phyloP scores from a whole-genome alignment of 768 basidiomycete species.

The Dentipellis sp. region DNA sequence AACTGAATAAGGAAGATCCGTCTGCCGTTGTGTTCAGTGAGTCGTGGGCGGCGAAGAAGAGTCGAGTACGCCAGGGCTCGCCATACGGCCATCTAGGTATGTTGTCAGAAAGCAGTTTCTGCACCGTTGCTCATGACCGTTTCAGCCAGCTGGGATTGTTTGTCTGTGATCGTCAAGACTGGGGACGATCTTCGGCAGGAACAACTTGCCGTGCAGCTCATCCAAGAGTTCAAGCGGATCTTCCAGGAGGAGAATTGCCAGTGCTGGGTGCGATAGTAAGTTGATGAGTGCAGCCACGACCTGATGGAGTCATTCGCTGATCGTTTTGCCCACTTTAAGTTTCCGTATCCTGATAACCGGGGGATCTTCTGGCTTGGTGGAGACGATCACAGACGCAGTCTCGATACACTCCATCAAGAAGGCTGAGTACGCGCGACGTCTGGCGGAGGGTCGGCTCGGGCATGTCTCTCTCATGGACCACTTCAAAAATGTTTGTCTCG shows the following conservation, averaged over 20 bases:
- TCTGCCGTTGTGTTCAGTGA: slow-evolving; percentile 95
- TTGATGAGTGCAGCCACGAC: background rate
- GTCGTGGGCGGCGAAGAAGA: slow-evolving; percentile 91
- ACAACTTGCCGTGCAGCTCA: slow-evolving; percentile 92
- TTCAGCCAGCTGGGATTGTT: slow-evolving; percentile 74
- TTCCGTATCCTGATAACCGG: slow-evolving; percentile 96
- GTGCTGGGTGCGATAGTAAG: slow-evolving; percentile 90
- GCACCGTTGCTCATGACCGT: background rate
- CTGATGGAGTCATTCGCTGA: background rate
- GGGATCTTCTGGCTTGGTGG: slow-evolving; percentile 85
- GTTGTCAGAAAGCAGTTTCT: slow-evolving; percentile 12
- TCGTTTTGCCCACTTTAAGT: slow-evolving; percentile 29
- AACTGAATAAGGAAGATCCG: slow-evolving; percentile 91
- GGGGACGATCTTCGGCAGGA: slow-evolving; percentile 96
- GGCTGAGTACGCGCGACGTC: slow-evolving; percentile 86
- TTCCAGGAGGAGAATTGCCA: slow-evolving; percentile 91
- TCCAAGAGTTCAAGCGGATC: slow-evolving; percentile 86
- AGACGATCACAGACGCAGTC: slow-evolving; percentile 97
- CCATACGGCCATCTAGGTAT: slow-evolving; percentile 93
- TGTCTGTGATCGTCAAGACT: slow-evolving; percentile 97
- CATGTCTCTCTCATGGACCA: slow-evolving; percentile 90
- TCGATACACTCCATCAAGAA: slow-evolving; percentile 99
- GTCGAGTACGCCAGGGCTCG: slow-evolving; percentile 84
- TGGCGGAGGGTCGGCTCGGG: slow-evolving; percentile 72
- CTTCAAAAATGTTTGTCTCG: slow-evolving; percentile 62